Evolutionary conservation across 345 rosid genomes (phyloP).

Genomic region (Mangifera indica): DNA sequence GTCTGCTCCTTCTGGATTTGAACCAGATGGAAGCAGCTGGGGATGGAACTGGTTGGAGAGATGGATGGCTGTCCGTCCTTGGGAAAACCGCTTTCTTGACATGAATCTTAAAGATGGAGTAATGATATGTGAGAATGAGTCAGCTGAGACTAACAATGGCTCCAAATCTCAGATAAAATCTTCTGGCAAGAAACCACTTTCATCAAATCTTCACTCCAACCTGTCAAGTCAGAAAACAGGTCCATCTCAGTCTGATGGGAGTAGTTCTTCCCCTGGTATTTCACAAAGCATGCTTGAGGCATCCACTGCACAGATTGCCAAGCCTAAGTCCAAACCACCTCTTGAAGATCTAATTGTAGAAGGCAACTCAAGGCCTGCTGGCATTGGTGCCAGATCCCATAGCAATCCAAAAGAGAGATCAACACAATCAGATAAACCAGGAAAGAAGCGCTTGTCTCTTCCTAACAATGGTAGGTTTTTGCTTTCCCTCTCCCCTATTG

Average conservation of each 20-base stretch:
- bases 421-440: slow-evolving; percentile 44
- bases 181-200: slow-evolving; percentile 46
- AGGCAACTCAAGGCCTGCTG: slow-evolving; percentile 50
- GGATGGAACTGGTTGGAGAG: slow-evolving; percentile 99
- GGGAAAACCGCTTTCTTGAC: slow-evolving; percentile 98
- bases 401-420: slow-evolving; percentile 92
- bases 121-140: slow-evolving; percentile 49
- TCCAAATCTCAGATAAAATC: slow-evolving; percentile 51
- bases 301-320: slow-evolving; percentile 37
- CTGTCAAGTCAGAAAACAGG: slow-evolving; percentile 59
- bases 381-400: slow-evolving; percentile 55
- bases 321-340: slow-evolving; percentile 54
- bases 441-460: slow-evolving; percentile 69
- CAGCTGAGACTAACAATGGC: slow-evolving; percentile 44
- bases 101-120: slow-evolving; percentile 78
- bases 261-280: slow-evolving; percentile 60
- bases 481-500: slow-evolving; percentile 3
- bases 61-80: slow-evolving; percentile 99
- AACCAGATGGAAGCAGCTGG: slow-evolving; percentile 97
- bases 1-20: slow-evolving; percentile 60
- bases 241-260: slow-evolving; percentile 66
- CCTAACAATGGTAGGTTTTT: slow-evolving; percentile 60
- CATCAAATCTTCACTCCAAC: slow-evolving; percentile 41
- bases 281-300: slow-evolving; percentile 50
- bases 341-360: slow-evolving; percentile 50